Percentiles rank a stretch among this genome's conserved stretches.
phyloP scores from a whole-genome alignment of 192 early-diverging fungal genomes.

The Lobosporangium transversale region DNA sequence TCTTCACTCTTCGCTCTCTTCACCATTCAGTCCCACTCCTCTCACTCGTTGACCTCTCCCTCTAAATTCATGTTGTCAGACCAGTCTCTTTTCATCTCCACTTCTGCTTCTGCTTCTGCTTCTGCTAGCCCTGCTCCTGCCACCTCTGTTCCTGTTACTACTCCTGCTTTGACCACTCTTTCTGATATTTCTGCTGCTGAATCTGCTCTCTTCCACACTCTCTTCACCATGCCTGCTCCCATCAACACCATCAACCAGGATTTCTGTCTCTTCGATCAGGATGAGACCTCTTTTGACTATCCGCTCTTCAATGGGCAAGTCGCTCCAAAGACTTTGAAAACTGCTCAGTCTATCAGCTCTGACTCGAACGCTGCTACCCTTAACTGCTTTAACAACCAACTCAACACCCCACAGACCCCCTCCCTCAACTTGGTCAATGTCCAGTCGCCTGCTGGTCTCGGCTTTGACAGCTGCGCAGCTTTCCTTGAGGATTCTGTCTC shows the following conservation, averaged over 20 bases:
- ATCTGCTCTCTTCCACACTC: slow-evolving; percentile 44
- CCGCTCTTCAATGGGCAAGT: slow-evolving; percentile 33
- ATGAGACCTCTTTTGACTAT: slow-evolving; percentile 39
- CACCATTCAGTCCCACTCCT: slow-evolving; percentile 16
- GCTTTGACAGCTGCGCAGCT: slow-evolving; percentile 43
- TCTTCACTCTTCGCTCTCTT: not conserved
- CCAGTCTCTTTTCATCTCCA: slow-evolving; percentile 4
- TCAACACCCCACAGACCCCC: slow-evolving; percentile 44
- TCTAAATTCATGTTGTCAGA: slow-evolving; percentile 16
- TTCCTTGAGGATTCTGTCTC: slow-evolving; percentile 27
- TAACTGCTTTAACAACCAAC: slow-evolving; percentile 25
- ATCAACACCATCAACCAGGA: slow-evolving; percentile 52
- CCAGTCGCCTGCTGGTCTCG: slow-evolving; percentile 9
- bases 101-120: not conserved
- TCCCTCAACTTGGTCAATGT: slow-evolving; percentile 19
- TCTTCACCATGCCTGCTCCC: slow-evolving; percentile 47
- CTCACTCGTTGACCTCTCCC: not conserved
- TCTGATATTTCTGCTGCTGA: slow-evolving; percentile 28
- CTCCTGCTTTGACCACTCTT: slow-evolving; percentile 3
- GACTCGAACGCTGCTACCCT: not conserved
- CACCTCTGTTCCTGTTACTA: slow-evolving; percentile 11
- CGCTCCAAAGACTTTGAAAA: slow-evolving; percentile 17
- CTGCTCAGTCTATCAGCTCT: not conserved
- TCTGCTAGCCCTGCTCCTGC: not conserved
- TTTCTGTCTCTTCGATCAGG: slow-evolving; percentile 50